Evolutionary conservation across 345 rosid species (phyloP), one percentile per base, ranked within the genome.

Genomic region (Nephelium lappaceum): DNA sequence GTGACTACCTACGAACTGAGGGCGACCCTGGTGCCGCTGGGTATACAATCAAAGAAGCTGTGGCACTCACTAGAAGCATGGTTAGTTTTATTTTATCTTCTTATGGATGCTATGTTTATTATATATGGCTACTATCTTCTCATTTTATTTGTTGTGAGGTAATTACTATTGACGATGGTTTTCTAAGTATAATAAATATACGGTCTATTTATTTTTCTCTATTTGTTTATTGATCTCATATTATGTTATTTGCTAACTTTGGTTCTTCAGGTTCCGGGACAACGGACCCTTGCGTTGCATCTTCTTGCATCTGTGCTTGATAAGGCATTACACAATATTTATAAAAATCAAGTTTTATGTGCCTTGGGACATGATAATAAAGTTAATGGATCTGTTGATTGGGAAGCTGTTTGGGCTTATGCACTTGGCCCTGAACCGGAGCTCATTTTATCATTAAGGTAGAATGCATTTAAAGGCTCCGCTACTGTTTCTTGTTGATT

Each of bases 341-440:
- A 71, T 77, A 88, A 77, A 79, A 87, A 83, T 71, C 87, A 81
- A 85, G 87, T 84, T 78, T 88, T 89, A 51, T 45, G 67, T 80
- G 55, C 76, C 38, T 31, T 78, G 78, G 77, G 66, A 73, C 77
- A 57, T 73, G 73, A 79, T 75, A 55, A 78, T 67, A 83, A 77
- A 60, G 80, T 76, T 71, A 83, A 82, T 69, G 75, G 65, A 42
- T 64, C 82, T 66, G 81, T 78, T 84, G 98, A 95, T 75, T 95
- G 98, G 98, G 94, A 89, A 83, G 98, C 97, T 73, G 84, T 95
- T 81, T 93, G 98, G 97, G 97, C 97, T 71, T 93, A 84, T 84
- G 93, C 97, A 31, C 91, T 95, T 73, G 99, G 97, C 74, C 99
- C 99, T 11, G 91, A 95, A 87, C 99, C 99, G 77, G 97, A 91